Conservation (phyloP, 176 grass and related monocot species). For the Triticum timopheevii region DNA sequence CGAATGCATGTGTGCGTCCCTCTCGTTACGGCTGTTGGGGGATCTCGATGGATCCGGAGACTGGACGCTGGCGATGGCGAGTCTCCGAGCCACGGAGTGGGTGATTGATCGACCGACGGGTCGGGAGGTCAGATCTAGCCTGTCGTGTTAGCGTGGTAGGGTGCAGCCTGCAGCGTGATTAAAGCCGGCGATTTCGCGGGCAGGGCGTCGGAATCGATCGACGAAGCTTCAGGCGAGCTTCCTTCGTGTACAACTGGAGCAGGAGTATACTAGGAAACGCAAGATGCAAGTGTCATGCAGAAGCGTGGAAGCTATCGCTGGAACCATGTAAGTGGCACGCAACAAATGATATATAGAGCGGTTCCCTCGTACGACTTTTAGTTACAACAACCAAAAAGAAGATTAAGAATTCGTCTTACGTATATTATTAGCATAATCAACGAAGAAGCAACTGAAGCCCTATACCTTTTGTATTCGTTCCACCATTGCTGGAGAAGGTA, state of each 20-base stretch:
- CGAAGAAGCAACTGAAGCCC: background rate
- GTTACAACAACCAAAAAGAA: background rate
- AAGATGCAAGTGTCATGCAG: background rate
- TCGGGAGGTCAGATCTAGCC: too few species aligned
- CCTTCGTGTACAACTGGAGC: background rate
- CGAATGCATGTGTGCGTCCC: background rate
- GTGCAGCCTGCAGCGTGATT: background rate
- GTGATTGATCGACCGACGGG: background rate
- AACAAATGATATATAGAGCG: too few species aligned
- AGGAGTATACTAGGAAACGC: too few species aligned
- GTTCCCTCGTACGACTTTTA: background rate
- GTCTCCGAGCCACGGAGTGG: background rate
- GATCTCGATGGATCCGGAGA: background rate
- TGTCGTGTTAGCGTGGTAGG: background rate
- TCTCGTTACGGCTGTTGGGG: background rate
- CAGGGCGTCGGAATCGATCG: background rate
- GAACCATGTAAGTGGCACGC: background rate
- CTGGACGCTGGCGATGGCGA: constrained; percentile 13
- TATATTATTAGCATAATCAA: background rate
- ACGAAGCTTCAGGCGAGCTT: background rate
- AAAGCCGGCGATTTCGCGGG: background rate
- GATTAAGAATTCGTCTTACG: background rate
- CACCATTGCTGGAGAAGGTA: accelerated
- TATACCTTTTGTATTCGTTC: too few species aligned
- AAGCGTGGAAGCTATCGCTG: background rate